A percentile compares a stretch with the other conserved stretches of the same genome.
phyloP scores from a whole-genome alignment of 371 early-diverging fungal species.

The Circinella minor region DNA sequence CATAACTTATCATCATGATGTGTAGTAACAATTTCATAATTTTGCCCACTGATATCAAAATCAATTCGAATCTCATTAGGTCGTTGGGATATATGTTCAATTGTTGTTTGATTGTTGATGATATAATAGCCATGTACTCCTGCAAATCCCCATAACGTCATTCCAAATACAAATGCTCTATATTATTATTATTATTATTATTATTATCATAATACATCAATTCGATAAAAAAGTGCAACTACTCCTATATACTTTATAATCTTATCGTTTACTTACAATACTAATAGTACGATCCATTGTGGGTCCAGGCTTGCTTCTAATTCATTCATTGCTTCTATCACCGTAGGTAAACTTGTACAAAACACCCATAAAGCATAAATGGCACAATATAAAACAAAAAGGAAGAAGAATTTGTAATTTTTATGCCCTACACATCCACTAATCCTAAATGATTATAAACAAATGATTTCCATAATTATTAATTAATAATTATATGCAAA shows the following conservation, averaged over 20 bases:
- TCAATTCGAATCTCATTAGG: constrained; percentile 47
- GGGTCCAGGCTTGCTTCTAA: constrained; percentile 38
- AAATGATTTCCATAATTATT: too few species aligned
- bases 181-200: too few species aligned
- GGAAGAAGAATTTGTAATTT: constrained; percentile 61
- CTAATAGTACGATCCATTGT: constrained; percentile 43
- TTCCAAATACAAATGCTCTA: constrained; percentile 46
- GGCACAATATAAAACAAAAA: constrained; percentile 52
- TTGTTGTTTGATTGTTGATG: constrained; percentile 57
- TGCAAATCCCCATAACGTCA: constrained; percentile 51
- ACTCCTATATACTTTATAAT: too few species aligned
- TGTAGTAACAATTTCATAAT: constrained; percentile 52
- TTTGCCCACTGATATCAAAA: constrained; percentile 46
- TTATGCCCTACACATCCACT: constrained; percentile 63
- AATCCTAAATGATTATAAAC: constrained; percentile 29
- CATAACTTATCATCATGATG: constrained; percentile 51
- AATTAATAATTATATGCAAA: too few species aligned
- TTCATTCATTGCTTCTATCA: constrained; percentile 33
- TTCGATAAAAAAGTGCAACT: too few species aligned
- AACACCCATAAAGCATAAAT: constrained; percentile 54
- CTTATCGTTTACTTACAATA: constrained; percentile 34
- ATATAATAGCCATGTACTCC: constrained; percentile 56
- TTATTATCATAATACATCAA: too few species aligned
- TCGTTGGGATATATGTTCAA: constrained; percentile 56
- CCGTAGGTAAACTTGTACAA: constrained; percentile 39